Percentiles rank a stretch among this genome's conserved stretches.
These are phyloP conservation scores for Hyphodiscus hymeniophilus DNA, from an alignment of 495 filamentous ascomycete genomes.

Conservation along the genomic window DNA sequence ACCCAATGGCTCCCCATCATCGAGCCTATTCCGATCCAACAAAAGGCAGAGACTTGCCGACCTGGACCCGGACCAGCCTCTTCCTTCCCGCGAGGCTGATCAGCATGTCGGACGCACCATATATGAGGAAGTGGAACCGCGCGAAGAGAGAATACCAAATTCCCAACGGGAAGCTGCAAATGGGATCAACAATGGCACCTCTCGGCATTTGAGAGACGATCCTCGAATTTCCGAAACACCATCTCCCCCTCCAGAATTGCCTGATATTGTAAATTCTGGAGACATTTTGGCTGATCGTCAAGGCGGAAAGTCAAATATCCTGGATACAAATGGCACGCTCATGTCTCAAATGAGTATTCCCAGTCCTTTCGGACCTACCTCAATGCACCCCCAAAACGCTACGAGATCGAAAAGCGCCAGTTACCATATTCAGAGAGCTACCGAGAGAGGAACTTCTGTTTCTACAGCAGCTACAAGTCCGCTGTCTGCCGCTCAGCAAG, in stretches of 20 bases:
- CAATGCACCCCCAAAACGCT: neutral
- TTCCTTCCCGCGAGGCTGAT: conserved; percentile 15
- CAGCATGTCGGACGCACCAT: neutral
- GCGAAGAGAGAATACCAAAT: conserved; percentile 8
- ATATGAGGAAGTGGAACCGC: neutral
- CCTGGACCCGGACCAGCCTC: conserved; percentile 18
- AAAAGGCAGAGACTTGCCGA: conserved; percentile 18
- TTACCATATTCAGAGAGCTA: conserved; percentile 18
- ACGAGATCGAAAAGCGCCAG: conserved; percentile 17
- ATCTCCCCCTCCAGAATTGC: conserved; percentile 10
- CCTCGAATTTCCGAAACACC: conserved; percentile 12
- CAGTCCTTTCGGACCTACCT: conserved; percentile 1
- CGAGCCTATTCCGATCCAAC: conserved; percentile 7
- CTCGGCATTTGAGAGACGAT: conserved; percentile 15
- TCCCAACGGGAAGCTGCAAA: conserved; percentile 12
- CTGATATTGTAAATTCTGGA: neutral
- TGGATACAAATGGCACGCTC: neutral
- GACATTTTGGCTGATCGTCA: conserved; percentile 6
- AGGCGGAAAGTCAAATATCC: conserved; percentile 7
- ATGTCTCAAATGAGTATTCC: neutral
- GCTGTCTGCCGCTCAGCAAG: conserved; percentile 8
- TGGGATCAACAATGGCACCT: neutral
- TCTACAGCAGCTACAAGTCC: conserved; percentile 21
- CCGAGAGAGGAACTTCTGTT: conserved; percentile 17
- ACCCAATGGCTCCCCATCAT: conserved; percentile 1